These are phyloP conservation scores for Cicer chorassanicum DNA, from an alignment of 306 rosid species.

Conservation along the genomic window DNA sequence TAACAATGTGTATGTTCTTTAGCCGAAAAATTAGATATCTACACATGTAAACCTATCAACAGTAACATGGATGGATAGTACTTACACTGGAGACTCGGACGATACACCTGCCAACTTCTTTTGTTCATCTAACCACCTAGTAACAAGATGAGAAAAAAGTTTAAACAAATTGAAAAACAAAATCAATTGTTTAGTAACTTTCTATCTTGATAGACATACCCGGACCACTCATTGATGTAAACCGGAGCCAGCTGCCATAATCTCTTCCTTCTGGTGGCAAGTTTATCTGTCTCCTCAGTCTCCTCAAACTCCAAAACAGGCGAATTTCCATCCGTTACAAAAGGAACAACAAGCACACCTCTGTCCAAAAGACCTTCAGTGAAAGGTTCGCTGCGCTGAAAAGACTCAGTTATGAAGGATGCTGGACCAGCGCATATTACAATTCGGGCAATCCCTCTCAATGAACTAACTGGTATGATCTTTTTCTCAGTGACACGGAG, in stretches of 20 bases:
- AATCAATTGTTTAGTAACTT: constrained; percentile 4
- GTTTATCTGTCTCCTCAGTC: constrained; percentile 58
- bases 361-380: constrained; percentile 79
- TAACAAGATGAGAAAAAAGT: constrained; percentile 14
- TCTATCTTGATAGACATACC: constrained; percentile 56
- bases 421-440: constrained; percentile 91
- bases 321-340: constrained; percentile 68
- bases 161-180: not conserved
- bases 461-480: constrained; percentile 65
- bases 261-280: constrained; percentile 66
- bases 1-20: not conserved
- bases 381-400: constrained; percentile 73
- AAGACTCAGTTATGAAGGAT: constrained; percentile 67
- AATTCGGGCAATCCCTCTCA: constrained; percentile 87
- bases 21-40: constrained; percentile 13
- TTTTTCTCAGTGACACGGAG: constrained; percentile 73
- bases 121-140: constrained; percentile 91
- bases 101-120: constrained; percentile 82
- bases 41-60: not conserved
- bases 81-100: constrained; percentile 95
- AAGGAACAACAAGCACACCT: constrained; percentile 88
- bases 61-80: constrained; percentile 33
- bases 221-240: constrained; percentile 66
- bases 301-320: constrained; percentile 69
- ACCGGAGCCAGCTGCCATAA: constrained; percentile 88